Evolutionary conservation across 1,139 yeast species (phyloP).

Genomic region (Candida sojae): DNA sequence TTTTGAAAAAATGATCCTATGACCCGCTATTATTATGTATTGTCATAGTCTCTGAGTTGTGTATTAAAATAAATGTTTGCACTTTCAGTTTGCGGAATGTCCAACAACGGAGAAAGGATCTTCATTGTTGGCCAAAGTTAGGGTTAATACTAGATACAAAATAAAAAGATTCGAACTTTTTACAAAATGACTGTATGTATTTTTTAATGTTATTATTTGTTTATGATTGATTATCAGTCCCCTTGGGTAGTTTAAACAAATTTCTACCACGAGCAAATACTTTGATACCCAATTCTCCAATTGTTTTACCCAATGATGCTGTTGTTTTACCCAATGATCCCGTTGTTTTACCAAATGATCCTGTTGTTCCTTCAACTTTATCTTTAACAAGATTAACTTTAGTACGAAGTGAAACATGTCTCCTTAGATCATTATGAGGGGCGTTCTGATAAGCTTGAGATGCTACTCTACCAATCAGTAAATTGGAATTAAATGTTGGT

Average conservation of each 20-base stretch:
- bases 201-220: not conserved
- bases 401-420: constrained; percentile 45
- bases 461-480: constrained; percentile 48
- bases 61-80: too few relatives aligned
- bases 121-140: too few relatives aligned
- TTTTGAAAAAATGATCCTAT: too few relatives aligned
- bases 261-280: constrained; percentile 45
- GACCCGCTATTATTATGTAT: too few relatives aligned
- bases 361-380: constrained; percentile 38
- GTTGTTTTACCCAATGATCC: constrained; percentile 42
- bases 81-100: too few relatives aligned
- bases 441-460: constrained; percentile 51
- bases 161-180: too few relatives aligned
- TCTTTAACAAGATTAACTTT: constrained; percentile 46
- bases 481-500: constrained; percentile 26
- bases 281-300: constrained; percentile 37
- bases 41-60: too few relatives aligned
- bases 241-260: constrained; percentile 24
- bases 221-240: constrained; percentile 13
- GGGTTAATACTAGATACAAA: too few relatives aligned
- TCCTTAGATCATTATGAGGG: constrained; percentile 43
- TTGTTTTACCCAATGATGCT: constrained; percentile 40
- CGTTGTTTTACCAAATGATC: constrained; percentile 33
- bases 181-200: too few relatives aligned
- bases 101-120: too few relatives aligned